Evolutionary conservation across 2,329 filamentous ascomycete species (phyloP).

Genomic region (Botryotinia convoluta): DNA sequence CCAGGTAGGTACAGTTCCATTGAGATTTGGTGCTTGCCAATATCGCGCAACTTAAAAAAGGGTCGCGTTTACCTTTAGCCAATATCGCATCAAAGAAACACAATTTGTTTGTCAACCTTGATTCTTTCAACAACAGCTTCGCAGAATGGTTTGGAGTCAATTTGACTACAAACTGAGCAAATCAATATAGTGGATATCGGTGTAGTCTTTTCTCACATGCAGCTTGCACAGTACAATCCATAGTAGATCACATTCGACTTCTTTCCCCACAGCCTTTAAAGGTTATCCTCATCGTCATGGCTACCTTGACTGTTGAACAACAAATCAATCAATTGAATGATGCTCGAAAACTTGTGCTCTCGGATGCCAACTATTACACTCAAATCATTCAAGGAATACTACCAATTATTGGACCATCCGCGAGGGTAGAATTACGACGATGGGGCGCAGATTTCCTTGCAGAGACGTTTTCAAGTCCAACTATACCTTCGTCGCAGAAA

Average conservation of each 20-base stretch:
- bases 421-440: slow-evolving; percentile 78
- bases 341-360: slow-evolving; percentile 84
- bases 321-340: slow-evolving; percentile 86
- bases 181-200: slow-evolving; percentile 12
- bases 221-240: slow-evolving; percentile 24
- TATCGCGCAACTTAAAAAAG: slow-evolving; percentile 2
- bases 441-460: slow-evolving; percentile 97
- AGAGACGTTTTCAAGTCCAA: slow-evolving; percentile 93
- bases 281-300: slow-evolving; percentile 43
- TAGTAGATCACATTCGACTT: slow-evolving; percentile 30
- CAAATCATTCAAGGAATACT: slow-evolving; percentile 89
- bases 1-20: not conserved
- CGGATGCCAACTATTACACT: slow-evolving; percentile 83
- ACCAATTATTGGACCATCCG: slow-evolving; percentile 77
- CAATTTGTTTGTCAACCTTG: not conserved
- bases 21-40: not conserved
- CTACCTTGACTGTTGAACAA: slow-evolving; percentile 61
- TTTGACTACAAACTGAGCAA: slow-evolving; percentile 4
- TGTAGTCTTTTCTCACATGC: slow-evolving; percentile 27
- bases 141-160: slow-evolving; percentile 12
- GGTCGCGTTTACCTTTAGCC: slow-evolving; percentile 14
- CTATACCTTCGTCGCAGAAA: slow-evolving; percentile 73
- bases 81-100: slow-evolving; percentile 18
- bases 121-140: slow-evolving; percentile 14
- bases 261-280: slow-evolving; percentile 11